phyloP scores from a whole-genome alignment of 768 basidiomycete genomes.

The Xanthoconium stramineum region DNA sequence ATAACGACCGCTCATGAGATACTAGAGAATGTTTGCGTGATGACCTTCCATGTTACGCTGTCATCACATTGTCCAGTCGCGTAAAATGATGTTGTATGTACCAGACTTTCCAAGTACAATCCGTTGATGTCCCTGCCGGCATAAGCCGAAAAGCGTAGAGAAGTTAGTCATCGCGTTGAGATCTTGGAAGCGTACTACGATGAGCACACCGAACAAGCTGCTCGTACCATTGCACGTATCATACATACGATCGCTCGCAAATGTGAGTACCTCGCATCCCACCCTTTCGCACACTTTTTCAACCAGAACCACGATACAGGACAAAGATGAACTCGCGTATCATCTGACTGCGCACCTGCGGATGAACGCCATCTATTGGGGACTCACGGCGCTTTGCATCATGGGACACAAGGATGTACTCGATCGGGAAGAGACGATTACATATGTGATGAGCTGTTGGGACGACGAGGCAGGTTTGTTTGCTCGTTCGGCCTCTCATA shows the following conservation, averaged over 20 bases:
- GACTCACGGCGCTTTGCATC: conserved; percentile 78
- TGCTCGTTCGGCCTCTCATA: not conserved
- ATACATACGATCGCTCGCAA: conserved; percentile 74
- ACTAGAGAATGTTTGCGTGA: too few species aligned
- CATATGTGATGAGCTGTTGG: conserved; percentile 94
- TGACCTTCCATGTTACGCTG: too few species aligned
- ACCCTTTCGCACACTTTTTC: not conserved
- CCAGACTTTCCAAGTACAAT: too few species aligned
- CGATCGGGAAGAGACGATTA: conserved; percentile 77
- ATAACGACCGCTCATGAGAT: too few species aligned
- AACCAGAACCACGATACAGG: conserved; percentile 39
- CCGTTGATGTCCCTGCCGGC: not conserved
- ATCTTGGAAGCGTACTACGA: conserved; percentile 1
- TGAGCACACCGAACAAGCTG: conserved; percentile 24
- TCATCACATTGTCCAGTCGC: too few species aligned
- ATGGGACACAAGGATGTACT: conserved; percentile 80
- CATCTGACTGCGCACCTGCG: conserved; percentile 92
- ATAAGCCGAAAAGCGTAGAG: conserved; percentile 2
- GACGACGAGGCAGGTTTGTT: conserved; percentile 75
- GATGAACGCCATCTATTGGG: conserved; percentile 97
- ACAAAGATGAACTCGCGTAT: conserved; percentile 80
- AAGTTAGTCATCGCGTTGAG: not conserved
- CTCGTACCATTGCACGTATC: conserved; percentile 60
- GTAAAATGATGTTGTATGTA: too few species aligned
- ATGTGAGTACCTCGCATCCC: conserved; percentile 38